Evolutionary conservation across 106 monocot genomes (phyloP).

Genomic region (Amphibolis antarctica): DNA sequence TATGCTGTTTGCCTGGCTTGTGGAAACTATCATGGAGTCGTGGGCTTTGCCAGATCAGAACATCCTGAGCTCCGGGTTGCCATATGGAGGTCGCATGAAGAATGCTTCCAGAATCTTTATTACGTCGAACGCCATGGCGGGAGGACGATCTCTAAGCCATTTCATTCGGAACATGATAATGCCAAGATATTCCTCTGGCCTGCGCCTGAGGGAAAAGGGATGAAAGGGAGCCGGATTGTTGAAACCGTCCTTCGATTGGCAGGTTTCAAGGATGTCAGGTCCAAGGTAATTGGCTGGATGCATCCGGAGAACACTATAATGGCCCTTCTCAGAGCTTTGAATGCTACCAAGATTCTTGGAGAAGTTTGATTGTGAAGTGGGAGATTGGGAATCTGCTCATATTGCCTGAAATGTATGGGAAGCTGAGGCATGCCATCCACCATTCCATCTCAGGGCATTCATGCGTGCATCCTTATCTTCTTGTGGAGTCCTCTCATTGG

Average conservation of each 20-base stretch:
- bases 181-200: neutral
- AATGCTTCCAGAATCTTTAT: constrained; percentile 8
- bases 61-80: constrained; percentile 1
- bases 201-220: neutral
- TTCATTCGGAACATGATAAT: constrained; percentile 1
- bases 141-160: neutral
- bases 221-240: constrained; percentile 1
- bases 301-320: constrained; percentile 2
- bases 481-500: too few relatives aligned
- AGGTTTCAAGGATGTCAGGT: constrained; percentile 4
- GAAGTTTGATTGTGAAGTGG: neutral
- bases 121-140: neutral
- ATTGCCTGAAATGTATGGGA: too few relatives aligned
- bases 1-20: constrained; percentile 4
- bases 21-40: constrained; percentile 7
- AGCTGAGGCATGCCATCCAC: too few relatives aligned
- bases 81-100: neutral
- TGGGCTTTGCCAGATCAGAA: constrained; percentile 8
- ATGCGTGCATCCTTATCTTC: too few relatives aligned
- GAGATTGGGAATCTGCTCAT: too few relatives aligned
- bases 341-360: neutral
- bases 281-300: constrained; percentile 2
- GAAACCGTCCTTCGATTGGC: neutral
- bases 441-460: too few relatives aligned
- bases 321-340: neutral